Conservation (phyloP, 495 filamentous ascomycete genomes). For the Trichoderma reesei region DNA sequence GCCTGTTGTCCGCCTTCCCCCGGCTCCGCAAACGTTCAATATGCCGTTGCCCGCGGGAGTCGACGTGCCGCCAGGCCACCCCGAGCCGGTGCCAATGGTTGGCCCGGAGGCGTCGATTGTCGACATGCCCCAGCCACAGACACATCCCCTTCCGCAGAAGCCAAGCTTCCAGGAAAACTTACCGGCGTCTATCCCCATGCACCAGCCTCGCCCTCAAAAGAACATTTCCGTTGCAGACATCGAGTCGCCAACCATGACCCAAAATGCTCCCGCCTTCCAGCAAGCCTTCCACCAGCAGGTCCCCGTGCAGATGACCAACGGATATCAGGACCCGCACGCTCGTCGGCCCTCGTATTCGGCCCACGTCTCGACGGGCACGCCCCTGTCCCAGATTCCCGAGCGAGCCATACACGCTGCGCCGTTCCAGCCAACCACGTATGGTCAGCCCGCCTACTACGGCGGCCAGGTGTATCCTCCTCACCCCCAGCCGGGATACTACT, state of each 20-base stretch:
- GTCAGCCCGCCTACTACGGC: slow-evolving; percentile 55
- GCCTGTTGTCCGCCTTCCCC: slow-evolving; percentile 82
- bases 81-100: slow-evolving; percentile 11
- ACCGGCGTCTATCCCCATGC: slow-evolving; percentile 71
- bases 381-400: slow-evolving; percentile 89
- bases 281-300: slow-evolving; percentile 92
- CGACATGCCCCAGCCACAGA: slow-evolving; percentile 45
- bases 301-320: slow-evolving; percentile 55
- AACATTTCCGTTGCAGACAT: slow-evolving; percentile 90
- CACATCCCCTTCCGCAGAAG: slow-evolving; percentile 56
- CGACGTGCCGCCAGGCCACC: slow-evolving; percentile 18
- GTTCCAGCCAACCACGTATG: slow-evolving; percentile 70
- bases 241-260: slow-evolving; percentile 67
- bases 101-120: slow-evolving; percentile 30
- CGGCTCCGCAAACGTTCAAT: slow-evolving; percentile 29
- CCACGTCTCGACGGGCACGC: slow-evolving; percentile 71
- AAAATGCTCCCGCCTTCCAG: slow-evolving; percentile 57
- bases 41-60: slow-evolving; percentile 12
- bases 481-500: slow-evolving; percentile 48
- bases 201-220: slow-evolving; percentile 93
- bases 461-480: slow-evolving; percentile 38
- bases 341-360: slow-evolving; percentile 67
- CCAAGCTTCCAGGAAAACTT: slow-evolving; percentile 71
- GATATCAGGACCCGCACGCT: slow-evolving; percentile 52
- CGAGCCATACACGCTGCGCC: slow-evolving; percentile 85